Evolutionary conservation across 1,284 basidiomycete species (phyloP), one percentile per base, ranked within the genome.

Genomic region (Peniophora sp.): DNA sequence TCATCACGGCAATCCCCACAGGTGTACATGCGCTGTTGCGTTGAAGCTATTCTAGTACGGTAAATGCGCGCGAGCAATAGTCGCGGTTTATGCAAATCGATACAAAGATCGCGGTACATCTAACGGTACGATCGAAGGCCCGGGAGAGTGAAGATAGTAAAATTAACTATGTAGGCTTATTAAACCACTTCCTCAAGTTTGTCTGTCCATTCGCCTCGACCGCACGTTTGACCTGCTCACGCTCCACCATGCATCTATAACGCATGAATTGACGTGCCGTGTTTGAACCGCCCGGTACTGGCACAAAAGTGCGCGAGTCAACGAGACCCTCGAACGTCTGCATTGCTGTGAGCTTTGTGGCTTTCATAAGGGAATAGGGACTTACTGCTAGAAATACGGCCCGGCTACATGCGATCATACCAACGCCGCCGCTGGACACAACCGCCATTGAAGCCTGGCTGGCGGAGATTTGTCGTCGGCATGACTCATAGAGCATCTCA

Each of bases 121-220:
- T n/a, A n/a, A n/a, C n/a, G n/a, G n/a, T n/a, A n/a, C n/a, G n/a
- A n/a, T n/a, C n/a, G n/a, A n/a, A n/a, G n/a, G n/a, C n/a, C n/a
- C n/a, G n/a, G n/a, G n/a, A n/a, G n/a, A n/a, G n/a, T n/a, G n/a
- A n/a, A n/a, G 27, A 32, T 32, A 32, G 27, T 12, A 12, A 32
- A 6, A 12, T 41, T 54, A 72, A 38, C n/a, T n/a, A n/a, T n/a
- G 65, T 65, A 8, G 74, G 73, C 57, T 81, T 87, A 47, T 66
- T 77, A 50, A 89, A 69, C 88, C 89, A 91, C 60, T 85, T 86
- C 63, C 78, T 86, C 52, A 91, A 63, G 57, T 75, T 83, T n/a
- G 80, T 77, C 59, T 88, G 83, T 2, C 81, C 81, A 49, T 72
- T 71, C 57, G 67, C 74, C 47, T 84, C 83, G n/a, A 90, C 73